Percentiles rank a stretch among this genome's conserved stretches.
These are phyloP conservation scores for Aspergillus novoparasiticus DNA, from an alignment of 2,329 filamentous ascomycete species.

Conservation along the genomic window DNA sequence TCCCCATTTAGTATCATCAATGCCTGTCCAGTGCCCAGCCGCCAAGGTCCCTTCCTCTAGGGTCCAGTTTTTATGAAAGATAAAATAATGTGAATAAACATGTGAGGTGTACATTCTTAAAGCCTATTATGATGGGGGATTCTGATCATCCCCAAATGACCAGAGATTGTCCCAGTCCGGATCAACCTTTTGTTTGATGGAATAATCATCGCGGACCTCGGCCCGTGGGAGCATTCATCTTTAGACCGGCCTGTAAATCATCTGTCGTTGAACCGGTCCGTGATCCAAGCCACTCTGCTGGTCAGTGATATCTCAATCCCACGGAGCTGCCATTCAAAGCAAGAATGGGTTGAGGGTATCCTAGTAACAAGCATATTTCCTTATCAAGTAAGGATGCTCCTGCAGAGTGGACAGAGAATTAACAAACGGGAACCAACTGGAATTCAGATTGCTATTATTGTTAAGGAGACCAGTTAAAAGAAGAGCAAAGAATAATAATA, in stretches of 20 bases:
- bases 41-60: background rate
- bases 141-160: background rate
- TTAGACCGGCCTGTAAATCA: background rate
- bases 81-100: background rate
- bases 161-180: background rate
- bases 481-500: background rate
- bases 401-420: background rate
- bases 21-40: background rate
- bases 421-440: background rate
- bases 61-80: background rate
- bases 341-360: background rate
- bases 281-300: background rate
- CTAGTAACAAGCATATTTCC: background rate
- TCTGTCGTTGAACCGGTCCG: background rate
- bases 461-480: background rate
- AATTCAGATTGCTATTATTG: background rate
- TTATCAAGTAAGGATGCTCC: background rate
- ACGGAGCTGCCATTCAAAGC: background rate
- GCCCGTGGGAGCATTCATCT: background rate
- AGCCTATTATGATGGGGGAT: background rate
- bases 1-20: background rate
- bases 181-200: background rate
- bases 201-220: conserved; percentile 7
- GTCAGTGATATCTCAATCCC: background rate
- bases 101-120: background rate